Conservation (phyloP, 2,329 filamentous ascomycete genomes). For the Zymoseptoria tritici region DNA sequence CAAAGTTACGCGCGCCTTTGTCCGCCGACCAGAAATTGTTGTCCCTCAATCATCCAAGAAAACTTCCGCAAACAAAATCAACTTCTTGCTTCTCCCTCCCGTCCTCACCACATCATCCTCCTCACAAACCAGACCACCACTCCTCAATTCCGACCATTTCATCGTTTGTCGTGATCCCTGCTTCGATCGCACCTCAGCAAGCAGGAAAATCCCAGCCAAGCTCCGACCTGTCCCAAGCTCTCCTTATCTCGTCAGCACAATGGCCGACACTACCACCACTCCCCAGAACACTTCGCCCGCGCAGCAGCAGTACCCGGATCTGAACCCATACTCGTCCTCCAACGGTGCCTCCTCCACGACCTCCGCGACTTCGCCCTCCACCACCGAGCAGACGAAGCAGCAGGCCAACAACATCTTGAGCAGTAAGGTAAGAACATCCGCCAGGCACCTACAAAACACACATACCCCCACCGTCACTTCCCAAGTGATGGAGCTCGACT, state of each 20-base stretch:
- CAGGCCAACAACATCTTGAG: constrained; percentile 33
- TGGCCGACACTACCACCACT: constrained; percentile 1
- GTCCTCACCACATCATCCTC: background rate
- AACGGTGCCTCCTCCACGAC: constrained; percentile 5
- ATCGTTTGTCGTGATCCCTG: background rate
- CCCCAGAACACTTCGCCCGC: constrained; percentile 18
- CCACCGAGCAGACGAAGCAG: constrained; percentile 6
- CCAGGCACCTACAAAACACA: background rate
- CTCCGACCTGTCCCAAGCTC: background rate
- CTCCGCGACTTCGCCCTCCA: background rate
- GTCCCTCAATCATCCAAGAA: background rate
- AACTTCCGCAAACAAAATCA: background rate
- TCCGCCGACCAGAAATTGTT: background rate
- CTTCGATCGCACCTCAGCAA: background rate
- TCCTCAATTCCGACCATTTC: background rate
- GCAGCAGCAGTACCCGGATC: constrained; percentile 27
- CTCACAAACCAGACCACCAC: background rate
- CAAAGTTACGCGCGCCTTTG: background rate
- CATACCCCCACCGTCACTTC: background rate
- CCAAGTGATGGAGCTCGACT: background rate
- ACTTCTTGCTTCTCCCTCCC: too few relatives aligned
- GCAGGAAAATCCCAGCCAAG: background rate
- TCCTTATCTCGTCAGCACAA: background rate
- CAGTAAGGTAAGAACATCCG: constrained; percentile 37
- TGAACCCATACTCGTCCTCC: constrained; percentile 23